A percentile compares a stretch with the other conserved stretches of the same genome.
Conservation (phyloP, 2,329 filamentous ascomycete species). For the Verticillium nubilum region DNA sequence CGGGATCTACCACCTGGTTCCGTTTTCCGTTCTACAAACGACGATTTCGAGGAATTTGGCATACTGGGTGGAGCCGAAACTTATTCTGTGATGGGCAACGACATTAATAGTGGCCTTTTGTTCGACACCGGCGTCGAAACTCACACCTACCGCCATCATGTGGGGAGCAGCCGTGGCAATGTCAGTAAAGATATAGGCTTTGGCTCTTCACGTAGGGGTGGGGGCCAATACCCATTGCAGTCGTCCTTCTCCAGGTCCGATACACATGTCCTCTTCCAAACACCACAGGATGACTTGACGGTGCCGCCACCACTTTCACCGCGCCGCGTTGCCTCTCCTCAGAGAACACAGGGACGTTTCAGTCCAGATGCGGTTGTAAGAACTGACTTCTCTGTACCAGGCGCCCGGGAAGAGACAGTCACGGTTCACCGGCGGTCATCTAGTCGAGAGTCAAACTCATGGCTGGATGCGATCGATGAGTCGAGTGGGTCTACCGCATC, state of each 20-base stretch:
- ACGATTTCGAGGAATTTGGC: constrained; percentile 37
- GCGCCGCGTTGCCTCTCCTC: constrained; percentile 46
- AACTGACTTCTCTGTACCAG: constrained; percentile 26
- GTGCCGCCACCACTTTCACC: constrained; percentile 70
- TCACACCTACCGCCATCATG: not conserved
- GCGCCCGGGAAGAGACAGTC: constrained; percentile 17
- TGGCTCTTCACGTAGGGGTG: constrained; percentile 12
- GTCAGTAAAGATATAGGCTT: not conserved
- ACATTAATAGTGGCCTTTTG: constrained; percentile 5
- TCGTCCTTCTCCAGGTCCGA: constrained; percentile 48
- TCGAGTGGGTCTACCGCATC: constrained; percentile 75
- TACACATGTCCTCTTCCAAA: constrained; percentile 35
- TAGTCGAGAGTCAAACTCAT: constrained; percentile 80
- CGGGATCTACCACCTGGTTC: constrained; percentile 36
- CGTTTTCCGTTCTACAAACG: constrained; percentile 26
- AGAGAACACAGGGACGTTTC: constrained; percentile 15
- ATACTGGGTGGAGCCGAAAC: constrained; percentile 48
- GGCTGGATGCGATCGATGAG: constrained; percentile 92
- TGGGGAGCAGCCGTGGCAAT: not conserved
- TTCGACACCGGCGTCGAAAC: not conserved
- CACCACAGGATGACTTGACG: constrained; percentile 50
- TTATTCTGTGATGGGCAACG: constrained; percentile 41
- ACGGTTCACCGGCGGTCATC: constrained; percentile 47
- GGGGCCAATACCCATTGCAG: constrained; percentile 32
- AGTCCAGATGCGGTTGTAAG: constrained; percentile 21